Percentiles rank a stretch among this genome's conserved stretches.
Conservation (phyloP, 1,139 yeast species). For the Pichia sp. region DNA sequence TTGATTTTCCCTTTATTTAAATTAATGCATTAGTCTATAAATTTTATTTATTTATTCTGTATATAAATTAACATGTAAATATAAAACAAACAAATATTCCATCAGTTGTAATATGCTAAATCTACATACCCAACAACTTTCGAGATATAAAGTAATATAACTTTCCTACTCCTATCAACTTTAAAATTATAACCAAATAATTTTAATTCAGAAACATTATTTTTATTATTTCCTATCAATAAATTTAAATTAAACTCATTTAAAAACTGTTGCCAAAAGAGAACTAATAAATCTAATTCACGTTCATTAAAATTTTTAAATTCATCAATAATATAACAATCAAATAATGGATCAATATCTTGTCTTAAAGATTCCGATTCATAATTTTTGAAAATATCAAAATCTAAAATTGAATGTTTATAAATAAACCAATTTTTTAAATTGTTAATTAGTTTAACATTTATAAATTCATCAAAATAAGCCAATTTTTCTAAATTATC, state of each 20-base stretch:
- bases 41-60: neutral
- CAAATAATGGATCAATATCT: constrained; percentile 16
- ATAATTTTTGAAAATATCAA: constrained; percentile 18
- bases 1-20: too few species aligned
- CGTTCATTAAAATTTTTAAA: constrained; percentile 19
- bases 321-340: constrained; percentile 15
- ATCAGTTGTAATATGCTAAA: constrained; percentile 17
- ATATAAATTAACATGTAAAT: neutral
- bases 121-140: constrained; percentile 20
- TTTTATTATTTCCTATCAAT: constrained; percentile 8
- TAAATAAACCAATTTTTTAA: constrained; percentile 24
- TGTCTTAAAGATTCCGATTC: constrained; percentile 20
- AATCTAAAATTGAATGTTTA: constrained; percentile 19
- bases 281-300: constrained; percentile 17
- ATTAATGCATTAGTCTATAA: too few species aligned
- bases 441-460: constrained; percentile 15
- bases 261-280: constrained; percentile 22
- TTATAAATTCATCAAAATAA: constrained; percentile 22
- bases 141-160: constrained; percentile 21
- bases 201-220: constrained; percentile 14
- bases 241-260: constrained; percentile 13
- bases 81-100: neutral
- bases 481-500: constrained; percentile 14
- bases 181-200: constrained; percentile 25
- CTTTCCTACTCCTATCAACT: constrained; percentile 12